These are phyloP conservation scores for Mycena citricolor DNA, from an alignment of 1,284 basidiomycete genomes.

Conservation along the genomic window DNA sequence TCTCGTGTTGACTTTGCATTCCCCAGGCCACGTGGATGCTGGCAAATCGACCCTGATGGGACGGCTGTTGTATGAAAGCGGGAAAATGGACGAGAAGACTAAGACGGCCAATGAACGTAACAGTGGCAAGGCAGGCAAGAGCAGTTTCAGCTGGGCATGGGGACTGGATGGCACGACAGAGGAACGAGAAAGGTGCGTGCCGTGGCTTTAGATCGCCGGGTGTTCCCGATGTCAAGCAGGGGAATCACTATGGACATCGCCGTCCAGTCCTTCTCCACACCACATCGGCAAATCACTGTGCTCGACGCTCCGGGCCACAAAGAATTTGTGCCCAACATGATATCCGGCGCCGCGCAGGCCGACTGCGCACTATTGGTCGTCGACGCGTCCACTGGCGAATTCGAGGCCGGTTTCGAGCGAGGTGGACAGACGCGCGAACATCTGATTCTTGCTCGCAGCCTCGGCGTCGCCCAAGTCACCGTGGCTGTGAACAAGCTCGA, in stretches of 20 bases:
- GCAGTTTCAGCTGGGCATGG: constrained; percentile 98
- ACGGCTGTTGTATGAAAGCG: constrained; percentile 88
- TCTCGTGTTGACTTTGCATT: constrained; percentile 1
- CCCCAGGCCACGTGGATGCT: constrained; percentile 94
- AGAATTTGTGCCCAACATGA: constrained; percentile 99
- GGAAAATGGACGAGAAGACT: constrained; percentile 84
- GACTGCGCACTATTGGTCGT: constrained; percentile 96
- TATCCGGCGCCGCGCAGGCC: constrained; percentile 95
- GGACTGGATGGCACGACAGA: constrained; percentile 91
- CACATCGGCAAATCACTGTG: constrained; percentile 82
- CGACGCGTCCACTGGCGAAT: constrained; percentile 88
- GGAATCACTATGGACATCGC: constrained; percentile 99
- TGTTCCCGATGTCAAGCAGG: constrained; percentile 41
- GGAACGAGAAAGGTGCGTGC: constrained; percentile 82
- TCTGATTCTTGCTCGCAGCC: constrained; percentile 85
- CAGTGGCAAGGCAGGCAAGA: constrained; percentile 89
- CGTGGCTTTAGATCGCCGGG: constrained; percentile 3
- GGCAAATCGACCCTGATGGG: constrained; percentile 99
- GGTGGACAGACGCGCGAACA: constrained; percentile 98
- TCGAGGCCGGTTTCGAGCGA: constrained; percentile 92
- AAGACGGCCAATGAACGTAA: constrained; percentile 86
- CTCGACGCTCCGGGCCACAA: constrained; percentile 96
- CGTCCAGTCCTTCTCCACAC: constrained; percentile 77
- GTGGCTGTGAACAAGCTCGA: constrained; percentile 97
- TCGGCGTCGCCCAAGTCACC: constrained; percentile 93